phyloP scores from a whole-genome alignment of 176 grass and related monocot genomes.

The Carex parvula region DNA sequence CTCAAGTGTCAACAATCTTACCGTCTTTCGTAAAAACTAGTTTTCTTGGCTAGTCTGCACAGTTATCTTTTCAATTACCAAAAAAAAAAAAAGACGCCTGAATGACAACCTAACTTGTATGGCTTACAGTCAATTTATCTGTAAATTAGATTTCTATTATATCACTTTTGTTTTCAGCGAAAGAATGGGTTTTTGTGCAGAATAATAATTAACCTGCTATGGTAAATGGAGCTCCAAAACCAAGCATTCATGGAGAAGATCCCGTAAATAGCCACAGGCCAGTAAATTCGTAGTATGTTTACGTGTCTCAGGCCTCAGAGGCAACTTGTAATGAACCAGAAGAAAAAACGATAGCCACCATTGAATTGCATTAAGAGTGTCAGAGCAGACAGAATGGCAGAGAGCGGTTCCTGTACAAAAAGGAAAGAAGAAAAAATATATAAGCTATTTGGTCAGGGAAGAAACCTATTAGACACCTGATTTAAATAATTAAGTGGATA shows the following conservation, averaged over 20 bases:
- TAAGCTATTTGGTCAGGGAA: neutral
- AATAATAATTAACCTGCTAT: conserved; percentile 48
- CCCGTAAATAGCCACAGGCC: conserved; percentile 72
- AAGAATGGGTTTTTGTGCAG: neutral
- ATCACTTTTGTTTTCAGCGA: neutral
- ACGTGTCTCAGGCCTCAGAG: conserved; percentile 54
- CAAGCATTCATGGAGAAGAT: conserved; percentile 86
- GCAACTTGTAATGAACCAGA: conserved; percentile 70
- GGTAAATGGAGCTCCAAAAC: conserved; percentile 96
- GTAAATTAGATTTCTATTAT: neutral
- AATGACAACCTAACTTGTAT: neutral
- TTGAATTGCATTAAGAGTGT: conserved; percentile 78
- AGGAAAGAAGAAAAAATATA: neutral
- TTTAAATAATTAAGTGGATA: neutral
- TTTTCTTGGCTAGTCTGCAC: neutral
- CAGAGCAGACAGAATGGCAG: conserved; percentile 70
- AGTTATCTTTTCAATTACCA: conserved; percentile 10
- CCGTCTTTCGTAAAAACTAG: neutral
- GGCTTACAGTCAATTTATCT: neutral
- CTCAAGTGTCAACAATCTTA: neutral
- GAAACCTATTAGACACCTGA: neutral
- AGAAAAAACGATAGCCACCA: conserved; percentile 91
- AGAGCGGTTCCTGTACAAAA: conserved; percentile 64
- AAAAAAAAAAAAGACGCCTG: neutral
- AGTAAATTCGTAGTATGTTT: conserved; percentile 89